These are phyloP conservation scores for Amorphotheca resinae DNA, from an alignment of 495 filamentous ascomycete species.

Conservation along the genomic window DNA sequence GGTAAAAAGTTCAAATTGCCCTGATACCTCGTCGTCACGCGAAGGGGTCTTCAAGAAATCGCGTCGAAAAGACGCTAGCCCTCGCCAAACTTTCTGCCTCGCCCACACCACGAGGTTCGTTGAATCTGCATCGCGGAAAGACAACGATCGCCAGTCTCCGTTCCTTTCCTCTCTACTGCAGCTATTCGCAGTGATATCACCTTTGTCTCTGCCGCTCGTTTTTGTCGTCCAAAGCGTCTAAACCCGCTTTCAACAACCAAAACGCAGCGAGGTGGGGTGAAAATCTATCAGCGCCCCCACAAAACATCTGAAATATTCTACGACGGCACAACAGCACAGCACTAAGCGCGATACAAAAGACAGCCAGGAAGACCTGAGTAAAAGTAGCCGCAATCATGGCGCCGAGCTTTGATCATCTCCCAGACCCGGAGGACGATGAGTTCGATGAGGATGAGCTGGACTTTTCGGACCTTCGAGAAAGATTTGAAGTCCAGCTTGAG, in stretches of 20 bases:
- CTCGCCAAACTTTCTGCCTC: conserved; percentile 1
- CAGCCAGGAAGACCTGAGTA: not conserved
- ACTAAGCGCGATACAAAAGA: conserved; percentile 2
- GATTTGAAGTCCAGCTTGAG: conserved; percentile 90
- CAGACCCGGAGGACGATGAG: conserved; percentile 77
- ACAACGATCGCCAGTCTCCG: not conserved
- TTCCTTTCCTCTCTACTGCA: not conserved
- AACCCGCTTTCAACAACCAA: not conserved
- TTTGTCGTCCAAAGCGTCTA: not conserved
- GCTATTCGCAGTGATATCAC: not conserved
- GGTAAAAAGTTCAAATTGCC: conserved; percentile 1
- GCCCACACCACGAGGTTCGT: not conserved
- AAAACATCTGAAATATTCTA: not conserved
- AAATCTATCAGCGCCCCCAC: not conserved
- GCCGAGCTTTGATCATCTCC: conserved; percentile 45
- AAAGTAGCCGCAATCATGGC: conserved; percentile 34
- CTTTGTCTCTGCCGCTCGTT: not conserved
- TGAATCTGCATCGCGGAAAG: not conserved
- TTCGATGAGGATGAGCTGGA: conserved; percentile 89
- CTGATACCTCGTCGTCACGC: not conserved
- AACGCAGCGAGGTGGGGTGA: not conserved
- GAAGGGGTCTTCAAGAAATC: not conserved
- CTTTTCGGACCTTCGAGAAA: conserved; percentile 81
- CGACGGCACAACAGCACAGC: not conserved
- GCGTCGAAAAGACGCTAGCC: not conserved